Evolutionary conservation across 371 early-diverging fungal genomes (phyloP), one percentile per base, ranked within the genome.

Genomic region (Coemansia sp.): DNA sequence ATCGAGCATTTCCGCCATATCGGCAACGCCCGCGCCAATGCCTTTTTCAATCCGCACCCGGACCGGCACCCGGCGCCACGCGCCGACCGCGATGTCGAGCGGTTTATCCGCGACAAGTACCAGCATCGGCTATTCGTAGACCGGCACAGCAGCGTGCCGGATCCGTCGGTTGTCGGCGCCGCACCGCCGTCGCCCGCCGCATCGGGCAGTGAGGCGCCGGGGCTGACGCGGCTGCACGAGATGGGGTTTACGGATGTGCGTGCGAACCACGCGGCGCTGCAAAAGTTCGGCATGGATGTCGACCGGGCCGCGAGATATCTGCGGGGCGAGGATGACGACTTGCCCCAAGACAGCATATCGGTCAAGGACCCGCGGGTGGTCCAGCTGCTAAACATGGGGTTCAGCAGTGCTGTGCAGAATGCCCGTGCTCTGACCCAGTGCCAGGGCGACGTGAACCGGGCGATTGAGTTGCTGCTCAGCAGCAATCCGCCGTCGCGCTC

Each of bases 51-150:
- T 74, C 90, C 91, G 31, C 83, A 82, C 56, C 83, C 88, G 0
- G 84, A 86, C 62, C 80, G 81, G 32, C 84, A 88, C 60, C 84
- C 87, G 31, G 75, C 85, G 32, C 88, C 90, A 37, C 77, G 85
- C 31, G 74, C 85, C 38, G 78, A 87, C 81, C 77, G 90, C 58
- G 91, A 87, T 51, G 85, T 96, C 78, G 97, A 95, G 58, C 84
- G 83, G 58, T 97, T 87, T 66, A 94, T 98, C 55, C 86, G 98
- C 12, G 86, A 90, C 57, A 98, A 98, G 77, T 98, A 96, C 81
- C 96, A 98, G 65, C 88, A 89, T 55, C 87, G 91, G 37, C 66
- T 78, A 32, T 93, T 87, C 71, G 81, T 87, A 66, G 84, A 81
- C 42, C 66, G 47, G 16, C 68, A 53, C 52, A 64, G 66, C 52